Percentiles rank a stretch among this genome's conserved stretches.
Evolutionary conservation across 1,284 basidiomycete species (phyloP).

Genomic region (Fomitopsis schrenkii): DNA sequence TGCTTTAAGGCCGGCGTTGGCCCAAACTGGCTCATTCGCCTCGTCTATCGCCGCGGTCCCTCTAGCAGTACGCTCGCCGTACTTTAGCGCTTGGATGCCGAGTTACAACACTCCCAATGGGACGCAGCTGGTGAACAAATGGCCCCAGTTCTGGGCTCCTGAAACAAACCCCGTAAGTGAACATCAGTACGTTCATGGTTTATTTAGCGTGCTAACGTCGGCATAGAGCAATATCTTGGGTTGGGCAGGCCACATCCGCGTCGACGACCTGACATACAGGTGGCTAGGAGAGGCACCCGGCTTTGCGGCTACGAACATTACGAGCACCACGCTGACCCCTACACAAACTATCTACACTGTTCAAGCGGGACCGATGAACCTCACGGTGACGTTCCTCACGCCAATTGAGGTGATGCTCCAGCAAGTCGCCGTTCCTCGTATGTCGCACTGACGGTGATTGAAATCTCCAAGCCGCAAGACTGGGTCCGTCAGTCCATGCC

Average conservation of each 20-base stretch:
- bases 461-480: slow-evolving; percentile 20
- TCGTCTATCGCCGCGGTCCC: slow-evolving; percentile 11
- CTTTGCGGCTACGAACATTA: not conserved
- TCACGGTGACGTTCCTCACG: slow-evolving; percentile 6
- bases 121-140: not conserved
- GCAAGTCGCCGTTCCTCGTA: too few relatives aligned
- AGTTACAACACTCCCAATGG: not conserved
- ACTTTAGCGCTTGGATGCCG: slow-evolving; percentile 10
- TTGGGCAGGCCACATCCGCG: slow-evolving; percentile 1
- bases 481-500: slow-evolving; percentile 27
- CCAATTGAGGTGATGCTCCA: slow-evolving; percentile 3
- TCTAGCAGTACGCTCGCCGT: slow-evolving; percentile 14
- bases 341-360: slow-evolving; percentile 11
- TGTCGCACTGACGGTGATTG: too few relatives aligned
- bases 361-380: slow-evolving; percentile 8
- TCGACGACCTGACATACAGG: slow-evolving; percentile 5
- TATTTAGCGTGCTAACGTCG: not conserved
- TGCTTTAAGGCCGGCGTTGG: too few relatives aligned
- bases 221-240: not conserved
- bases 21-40: too few relatives aligned
- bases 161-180: not conserved
- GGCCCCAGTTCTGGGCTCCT: slow-evolving; percentile 14
- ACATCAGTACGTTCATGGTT: not conserved
- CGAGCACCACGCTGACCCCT: slow-evolving; percentile 6
- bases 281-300: slow-evolving; percentile 3